These are phyloP conservation scores for Leucocoprinus birnbaumii DNA, from an alignment of 768 basidiomycete species.

Conservation along the genomic window DNA sequence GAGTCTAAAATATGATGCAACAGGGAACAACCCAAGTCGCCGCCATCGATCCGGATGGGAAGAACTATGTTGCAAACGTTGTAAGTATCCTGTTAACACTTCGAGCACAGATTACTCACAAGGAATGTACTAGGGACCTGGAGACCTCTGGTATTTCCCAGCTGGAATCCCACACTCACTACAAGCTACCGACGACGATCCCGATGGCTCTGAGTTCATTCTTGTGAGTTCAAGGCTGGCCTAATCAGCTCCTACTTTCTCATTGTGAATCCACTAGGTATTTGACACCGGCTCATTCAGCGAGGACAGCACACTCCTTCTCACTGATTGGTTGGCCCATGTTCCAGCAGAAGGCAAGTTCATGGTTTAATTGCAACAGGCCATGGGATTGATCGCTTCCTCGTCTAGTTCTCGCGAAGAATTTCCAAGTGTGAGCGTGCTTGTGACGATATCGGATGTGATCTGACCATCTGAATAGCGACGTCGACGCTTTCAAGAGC, in stretches of 20 bases:
- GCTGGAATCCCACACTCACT: slow-evolving; percentile 54
- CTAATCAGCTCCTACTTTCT: background rate
- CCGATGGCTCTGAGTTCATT: slow-evolving; percentile 49
- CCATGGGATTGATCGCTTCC: background rate
- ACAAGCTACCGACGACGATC: slow-evolving; percentile 44
- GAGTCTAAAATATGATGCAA: background rate
- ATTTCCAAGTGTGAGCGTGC: slow-evolving; percentile 36
- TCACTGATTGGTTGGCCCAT: slow-evolving; percentile 56
- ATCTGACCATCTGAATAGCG: slow-evolving; percentile 14
- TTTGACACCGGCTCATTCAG: slow-evolving; percentile 50
- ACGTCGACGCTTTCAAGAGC: slow-evolving; percentile 35
- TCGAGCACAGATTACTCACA: background rate
- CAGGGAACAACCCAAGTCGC: slow-evolving; percentile 49
- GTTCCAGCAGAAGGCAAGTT: slow-evolving; percentile 43
- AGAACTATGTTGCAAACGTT: slow-evolving; percentile 47
- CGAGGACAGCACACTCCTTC: slow-evolving; percentile 53
- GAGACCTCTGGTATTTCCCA: slow-evolving; percentile 58
- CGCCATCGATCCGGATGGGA: slow-evolving; percentile 43
- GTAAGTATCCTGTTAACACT: slow-evolving; percentile 25
- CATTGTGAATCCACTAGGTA: slow-evolving; percentile 27
- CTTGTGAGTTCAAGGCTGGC: slow-evolving; percentile 28
- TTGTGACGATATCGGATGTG: background rate
- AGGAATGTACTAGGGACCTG: slow-evolving; percentile 30
- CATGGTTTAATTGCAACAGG: background rate
- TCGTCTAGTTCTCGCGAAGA: slow-evolving; percentile 44